Evolutionary conservation across 177 flowering plant species (phyloP).

Genomic region (Vitis hybrid): DNA sequence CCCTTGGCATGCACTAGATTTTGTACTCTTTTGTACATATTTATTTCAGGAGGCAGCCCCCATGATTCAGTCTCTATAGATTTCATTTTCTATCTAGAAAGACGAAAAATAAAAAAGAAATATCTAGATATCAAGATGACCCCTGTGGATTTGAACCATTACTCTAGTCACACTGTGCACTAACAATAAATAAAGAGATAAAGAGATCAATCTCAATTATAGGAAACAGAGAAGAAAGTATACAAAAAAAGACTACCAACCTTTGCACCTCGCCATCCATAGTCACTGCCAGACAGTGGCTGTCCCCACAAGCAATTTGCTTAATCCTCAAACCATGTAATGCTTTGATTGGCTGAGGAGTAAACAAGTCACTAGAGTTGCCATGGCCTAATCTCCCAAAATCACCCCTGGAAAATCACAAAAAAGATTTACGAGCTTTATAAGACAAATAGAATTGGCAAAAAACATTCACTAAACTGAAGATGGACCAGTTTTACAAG

Average conservation of each 20-base stretch:
- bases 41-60: background rate
- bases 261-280: conserved; percentile 90
- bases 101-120: background rate
- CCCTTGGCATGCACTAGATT: background rate
- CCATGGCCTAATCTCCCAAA: conserved; percentile 99
- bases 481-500: too few relatives aligned
- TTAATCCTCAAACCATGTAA: conserved; percentile 70
- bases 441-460: too few relatives aligned
- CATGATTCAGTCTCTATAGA: background rate
- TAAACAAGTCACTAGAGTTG: conserved; percentile 85
- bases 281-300: conserved; percentile 96
- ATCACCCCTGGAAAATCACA: conserved; percentile 76
- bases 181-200: background rate
- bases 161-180: background rate
- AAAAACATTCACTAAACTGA: too few relatives aligned
- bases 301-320: conserved; percentile 98
- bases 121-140: background rate
- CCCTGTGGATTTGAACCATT: background rate
- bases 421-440: background rate
- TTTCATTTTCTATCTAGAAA: background rate
- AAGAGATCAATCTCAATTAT: background rate
- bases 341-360: conserved; percentile 87
- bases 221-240: background rate
- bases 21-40: background rate
- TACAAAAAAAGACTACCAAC: conserved; percentile 32